Base-by-base conservation (phyloP, 345 rosid genomes). In the Melaleuca alternifolia region DNA sequence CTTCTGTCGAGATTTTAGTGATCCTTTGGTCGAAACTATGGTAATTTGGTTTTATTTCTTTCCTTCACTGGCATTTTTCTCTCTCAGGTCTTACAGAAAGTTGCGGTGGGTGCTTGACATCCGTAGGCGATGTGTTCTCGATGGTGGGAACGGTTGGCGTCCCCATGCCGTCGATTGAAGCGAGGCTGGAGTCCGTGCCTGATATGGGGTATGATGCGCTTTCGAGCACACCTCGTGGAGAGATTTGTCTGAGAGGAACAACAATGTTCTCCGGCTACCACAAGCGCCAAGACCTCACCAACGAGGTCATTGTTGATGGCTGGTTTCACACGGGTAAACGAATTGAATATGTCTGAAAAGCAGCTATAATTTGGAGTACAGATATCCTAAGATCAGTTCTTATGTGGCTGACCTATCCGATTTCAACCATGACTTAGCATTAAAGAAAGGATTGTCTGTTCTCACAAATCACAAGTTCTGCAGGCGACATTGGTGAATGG, bases 201-300 rank as follows among this genome's bases (percentile, higher is more conserved):
- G 99, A 97, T 84, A 97, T 96, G 99, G 98, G 95, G 53, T 97
- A 97, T 5, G 98, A 97, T 77, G 98, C 99, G 24, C 92, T 96
- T 50, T 93, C 97, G 28, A 83, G 88, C 5, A 86, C 86, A 37
- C 93, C 96, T 7, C 93, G 96, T 51, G 99, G 99, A 87, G 99
- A 97, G 93, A 95, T 97, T 75, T 95, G 98, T 91, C 88, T 97
- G 79, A 90, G 99, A 90, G 99, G 99, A 65, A 91, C 85, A 51
- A 91, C 97, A 18, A 88, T 97, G 89, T 97, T 97, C 91, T 94
- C 99, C 26, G 98, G 99, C 88, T 97, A 96, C 91, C 94, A 97
- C 93, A 95, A 94, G 93, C 91, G 98, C 83, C 94, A 93, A 83
- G 99, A 97, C 88, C 90, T 97, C 54, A 97, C 98, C 28, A 92